Evolutionary conservation across 1,284 basidiomycete species (phyloP), one percentile per base, ranked within the genome.

Genomic region (Lentinula novae-zelandiae): DNA sequence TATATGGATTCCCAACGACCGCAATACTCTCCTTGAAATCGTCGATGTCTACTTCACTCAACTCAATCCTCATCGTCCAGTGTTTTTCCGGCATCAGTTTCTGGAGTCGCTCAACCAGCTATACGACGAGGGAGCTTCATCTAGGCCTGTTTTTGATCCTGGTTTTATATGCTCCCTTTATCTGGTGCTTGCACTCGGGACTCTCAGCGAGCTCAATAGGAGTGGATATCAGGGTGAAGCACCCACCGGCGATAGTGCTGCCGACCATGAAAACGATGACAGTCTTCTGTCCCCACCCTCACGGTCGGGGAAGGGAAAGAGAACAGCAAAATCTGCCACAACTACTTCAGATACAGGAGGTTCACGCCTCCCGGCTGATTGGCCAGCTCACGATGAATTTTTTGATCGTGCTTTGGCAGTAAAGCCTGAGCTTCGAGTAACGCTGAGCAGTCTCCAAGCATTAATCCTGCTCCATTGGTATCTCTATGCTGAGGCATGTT

Each of bases 401-500:
- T 92, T 92, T 71, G 84, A 89, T 63, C 80, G 86, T 33, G 90
- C 90, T 3, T 72, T 93, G 3, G 78, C 82, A 22, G 81, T 91
- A 65, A 92, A 93, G 69, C 87, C 90, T 8, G 89, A 93, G 64
- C 75, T 93, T 48, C 82, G 87, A 20, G 89, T 92, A 67, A 90
- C 89, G 3, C 82, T 92, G 34, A 86, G 86, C 5, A 90, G 89
- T 69, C 73, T 93, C 62, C 90, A 93, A 71, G 89, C 90, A 1
- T 78, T 93, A 57, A 91, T 92, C 34, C 72, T 93, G 7, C 72
- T 93, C 44, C 91, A 93, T 60, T 93, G 90, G 91, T 92, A 92
- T 72, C 77, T 93, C 20, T 93, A 93, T 67, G 91, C 87, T 20
- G 91, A 93, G 80, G 91, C 15, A 15, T 27, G n/a, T 39, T 20